These are phyloP conservation scores for Cadophora malorum DNA, from an alignment of 2,329 filamentous ascomycete species.

Conservation along the genomic window DNA sequence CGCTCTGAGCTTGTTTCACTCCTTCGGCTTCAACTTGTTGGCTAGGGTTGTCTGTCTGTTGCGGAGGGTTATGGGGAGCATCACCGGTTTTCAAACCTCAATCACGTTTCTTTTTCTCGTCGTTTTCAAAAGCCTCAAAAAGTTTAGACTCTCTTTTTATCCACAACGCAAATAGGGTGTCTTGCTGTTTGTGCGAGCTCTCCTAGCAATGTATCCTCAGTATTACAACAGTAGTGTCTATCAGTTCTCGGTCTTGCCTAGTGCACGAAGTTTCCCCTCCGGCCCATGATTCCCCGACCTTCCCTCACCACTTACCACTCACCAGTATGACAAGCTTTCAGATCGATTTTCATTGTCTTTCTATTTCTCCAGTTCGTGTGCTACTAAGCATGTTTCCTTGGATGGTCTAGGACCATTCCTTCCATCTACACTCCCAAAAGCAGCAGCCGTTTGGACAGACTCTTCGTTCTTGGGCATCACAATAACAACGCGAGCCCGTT, in stretches of 20 bases:
- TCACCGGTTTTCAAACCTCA: constrained; percentile 22
- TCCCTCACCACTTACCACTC: neutral
- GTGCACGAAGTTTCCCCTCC: neutral
- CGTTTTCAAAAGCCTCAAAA: constrained; percentile 39
- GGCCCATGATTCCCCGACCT: neutral
- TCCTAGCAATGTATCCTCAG: constrained; percentile 30
- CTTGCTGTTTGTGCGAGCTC: constrained; percentile 38
- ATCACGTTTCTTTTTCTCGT: constrained; percentile 34
- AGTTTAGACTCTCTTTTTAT: constrained; percentile 41
- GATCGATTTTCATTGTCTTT: neutral
- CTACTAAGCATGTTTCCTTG: neutral
- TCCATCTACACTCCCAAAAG: neutral
- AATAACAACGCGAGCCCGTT: neutral
- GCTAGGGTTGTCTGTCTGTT: constrained; percentile 27
- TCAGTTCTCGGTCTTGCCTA: constrained; percentile 17
- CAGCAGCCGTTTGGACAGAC: neutral
- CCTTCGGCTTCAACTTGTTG: constrained; percentile 29
- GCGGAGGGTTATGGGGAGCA: constrained; percentile 27
- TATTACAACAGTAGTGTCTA: constrained; percentile 22
- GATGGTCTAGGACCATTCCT: constrained; percentile 1
- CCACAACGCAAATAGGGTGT: constrained; percentile 30
- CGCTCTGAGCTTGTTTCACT: constrained; percentile 36
- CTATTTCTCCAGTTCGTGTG: neutral
- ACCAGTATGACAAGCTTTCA: neutral
- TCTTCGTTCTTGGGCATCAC: neutral